Evolutionary conservation across 2,329 filamentous ascomycete genomes (phyloP), one percentile per base, ranked within the genome.

Genomic region (Cercospora sesami): DNA sequence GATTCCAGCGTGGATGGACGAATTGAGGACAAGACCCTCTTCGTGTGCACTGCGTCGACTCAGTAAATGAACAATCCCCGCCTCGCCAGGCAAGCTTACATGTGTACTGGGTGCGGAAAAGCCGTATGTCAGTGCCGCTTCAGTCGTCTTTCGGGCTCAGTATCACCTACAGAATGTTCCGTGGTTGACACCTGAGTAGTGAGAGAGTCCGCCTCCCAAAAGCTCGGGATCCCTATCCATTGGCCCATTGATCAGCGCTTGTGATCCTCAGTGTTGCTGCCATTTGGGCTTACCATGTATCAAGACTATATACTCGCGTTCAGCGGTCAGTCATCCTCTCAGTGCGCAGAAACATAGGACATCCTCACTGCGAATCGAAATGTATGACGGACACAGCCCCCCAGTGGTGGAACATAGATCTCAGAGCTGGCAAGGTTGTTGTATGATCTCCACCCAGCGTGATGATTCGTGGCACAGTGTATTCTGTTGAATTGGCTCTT

Each of bases 1-100:
- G 69, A 89, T 88, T 0, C 87, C 87, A n/a, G 85, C 87, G 75
- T 89, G 87, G 18, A 89, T 83, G 0, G 86, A 88, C 1, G 82
- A 84, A 71, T 88, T 87, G 28, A 80, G 79, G 66, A 89, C 85
- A 55, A 89, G 78, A 0, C 86, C 84, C 76, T 89, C 87, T 75
- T 89, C 86, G 71, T 88, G 85, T 0, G 87, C 86, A 42, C 88
- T 86, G 70, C 89, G 86, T 14, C 89, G 77, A 73, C 53, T 58
- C 53, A 58, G 26, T 58, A n/a, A 14, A 9, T 5, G 53, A 23
- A 14, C 88, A 6, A 7, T n/a, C 1, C 10, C n/a, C 12, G 3
- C 23, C 10, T 58, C 14, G 18, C 21, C 45, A 51, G 18, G 14
- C 30, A 21, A n/a, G 53, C 53, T 31, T 31, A 58, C 53, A 58